Evolutionary conservation across 805 yeast species (phyloP).

Genomic region (Vanderwaltozyma tropicalis): DNA sequence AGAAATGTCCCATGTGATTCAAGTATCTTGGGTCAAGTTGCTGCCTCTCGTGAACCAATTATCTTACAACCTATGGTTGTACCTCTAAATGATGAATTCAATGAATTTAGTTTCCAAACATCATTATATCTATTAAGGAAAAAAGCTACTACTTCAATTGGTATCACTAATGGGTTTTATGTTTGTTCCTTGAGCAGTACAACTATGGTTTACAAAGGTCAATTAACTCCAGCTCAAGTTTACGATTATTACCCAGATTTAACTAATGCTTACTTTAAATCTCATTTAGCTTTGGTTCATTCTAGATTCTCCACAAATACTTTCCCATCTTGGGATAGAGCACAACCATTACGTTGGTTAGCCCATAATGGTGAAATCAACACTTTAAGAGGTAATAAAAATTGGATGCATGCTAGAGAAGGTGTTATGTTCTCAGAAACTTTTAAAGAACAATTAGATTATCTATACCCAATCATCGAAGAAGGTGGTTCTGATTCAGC

Average conservation of each 20-base stretch:
- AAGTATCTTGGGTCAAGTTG: slow-evolving; percentile 90
- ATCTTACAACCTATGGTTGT: slow-evolving; percentile 91
- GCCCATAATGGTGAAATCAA: slow-evolving; percentile 99
- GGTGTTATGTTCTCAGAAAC: slow-evolving; percentile 85
- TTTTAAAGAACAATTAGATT: slow-evolving; percentile 86
- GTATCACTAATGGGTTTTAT: slow-evolving; percentile 94
- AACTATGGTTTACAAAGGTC: slow-evolving; percentile 95
- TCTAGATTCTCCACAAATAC: slow-evolving; percentile 96
- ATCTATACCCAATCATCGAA: slow-evolving; percentile 88
- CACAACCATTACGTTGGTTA: slow-evolving; percentile 93
- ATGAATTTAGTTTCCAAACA: slow-evolving; percentile 49
- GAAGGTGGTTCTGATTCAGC: slow-evolving; percentile 99
- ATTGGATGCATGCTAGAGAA: slow-evolving; percentile 98
- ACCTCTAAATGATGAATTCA: slow-evolving; percentile 26
- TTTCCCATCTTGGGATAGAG: slow-evolving; percentile 99
- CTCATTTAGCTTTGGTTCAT: slow-evolving; percentile 92
- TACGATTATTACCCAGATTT: slow-evolving; percentile 90
- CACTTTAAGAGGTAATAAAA: slow-evolving; percentile 93
- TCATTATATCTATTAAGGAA: slow-evolving; percentile 80
- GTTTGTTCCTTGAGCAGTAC: slow-evolving; percentile 83
- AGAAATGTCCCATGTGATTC: slow-evolving; percentile 91
- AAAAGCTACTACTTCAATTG: slow-evolving; percentile 82
- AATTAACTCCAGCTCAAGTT: slow-evolving; percentile 92
- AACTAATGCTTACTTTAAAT: slow-evolving; percentile 82
- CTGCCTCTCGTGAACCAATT: slow-evolving; percentile 83